Base-by-base conservation (phyloP, 129 eudicot genomes). In the Flaveria ramosissima region DNA sequence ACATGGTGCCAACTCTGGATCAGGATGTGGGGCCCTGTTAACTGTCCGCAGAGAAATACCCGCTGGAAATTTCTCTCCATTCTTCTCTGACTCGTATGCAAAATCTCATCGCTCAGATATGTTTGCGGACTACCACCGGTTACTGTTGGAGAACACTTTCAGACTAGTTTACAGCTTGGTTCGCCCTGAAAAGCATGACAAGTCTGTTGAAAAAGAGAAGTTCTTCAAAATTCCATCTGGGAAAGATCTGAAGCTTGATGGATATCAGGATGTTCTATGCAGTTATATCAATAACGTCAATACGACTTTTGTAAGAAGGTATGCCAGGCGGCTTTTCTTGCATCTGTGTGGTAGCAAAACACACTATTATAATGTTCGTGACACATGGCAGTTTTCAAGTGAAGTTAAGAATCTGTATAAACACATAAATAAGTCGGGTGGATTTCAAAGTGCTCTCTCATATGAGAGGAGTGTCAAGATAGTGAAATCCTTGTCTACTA, bases 321-420 rank as follows among this genome's bases (percentile, higher is more conserved):
- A 89, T 79, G 97, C 99, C 0, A 85, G 99, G 86, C 72, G 99
- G 85, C 94, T 95, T 32, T 92, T 95, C 82, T 86, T 95, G 83
- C 99, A 95, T 81, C 81, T 95, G 9, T 95, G 99, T 75, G 99
- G 97, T 62, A 95, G 99, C 84, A 95, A 95, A 83, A 92, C 99
- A 23, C 96, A 95, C 55, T 95, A 95, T 76, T 95, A 95, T 77
- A 95, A 94, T 79, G 88, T 92, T 43, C 84, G 99, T 43, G 99
- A 95, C 74, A 72, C 92, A 14, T 95, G 99, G 99, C 99, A 95
- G 76, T 95, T 91, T 85, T 92, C 96, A 57, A 95, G 80, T 85
- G 99, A 95, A 81, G 89, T 89, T 73, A 95, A 92, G 80, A 89
- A 84, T 86, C 89, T 95, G 57, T 85, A 87, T 55, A 95, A 92